A percentile compares a stretch with the other conserved stretches of the same genome.
Evolutionary conservation across 768 basidiomycete genomes (phyloP).

Genomic region (Pleurotus sapidus): DNA sequence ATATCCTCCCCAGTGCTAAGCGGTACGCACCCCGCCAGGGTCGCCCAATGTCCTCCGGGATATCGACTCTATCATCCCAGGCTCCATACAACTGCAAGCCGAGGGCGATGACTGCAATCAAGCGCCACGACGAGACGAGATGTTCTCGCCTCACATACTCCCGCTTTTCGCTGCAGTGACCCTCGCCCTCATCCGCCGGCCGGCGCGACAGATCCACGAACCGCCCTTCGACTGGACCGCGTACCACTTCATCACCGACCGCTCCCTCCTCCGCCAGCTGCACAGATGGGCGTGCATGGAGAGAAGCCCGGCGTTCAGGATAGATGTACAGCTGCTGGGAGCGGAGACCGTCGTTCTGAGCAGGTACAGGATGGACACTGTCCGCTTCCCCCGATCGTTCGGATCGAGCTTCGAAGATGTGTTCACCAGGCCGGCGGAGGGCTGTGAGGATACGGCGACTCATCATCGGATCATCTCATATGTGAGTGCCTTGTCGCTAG

Average conservation of each 20-base stretch:
- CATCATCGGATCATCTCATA: conserved; percentile 66
- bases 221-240: conserved; percentile 37
- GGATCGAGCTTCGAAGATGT: conserved; percentile 64
- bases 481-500: conserved; percentile 34
- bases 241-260: conserved; percentile 56
- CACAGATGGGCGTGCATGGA: conserved; percentile 40
- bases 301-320: conserved; percentile 47
- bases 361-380: conserved; percentile 36
- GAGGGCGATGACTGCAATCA: no score
- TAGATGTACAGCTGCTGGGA: conserved; percentile 68
- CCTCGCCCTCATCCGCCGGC: conserved; percentile 16
- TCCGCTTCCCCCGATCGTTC: conserved; percentile 28
- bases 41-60: no score
- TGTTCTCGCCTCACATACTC: conserved; percentile 20
- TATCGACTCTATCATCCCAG: no score
- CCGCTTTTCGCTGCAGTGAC: conserved; percentile 64
- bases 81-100: no score
- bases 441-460: conserved; percentile 48
- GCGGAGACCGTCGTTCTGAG: conserved; percentile 57
- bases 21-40: no score
- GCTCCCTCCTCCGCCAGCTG: conserved; percentile 65
- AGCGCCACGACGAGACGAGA: no score
- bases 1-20: no score
- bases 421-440: conserved; percentile 42
- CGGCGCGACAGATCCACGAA: conserved; percentile 20